Percentiles rank a stretch among this genome's conserved stretches.
Evolutionary conservation across 129 eudicot genomes (phyloP).

Genomic region (carrot (Daucus carota)): DH1_v3.0 NC_030386.2:39002501-39003000

Average conservation of each 20-base stretch:
- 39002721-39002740: background rate
- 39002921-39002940: constrained; percentile 3
- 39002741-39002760: too few relatives aligned
- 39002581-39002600: background rate
- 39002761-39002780: too few relatives aligned
- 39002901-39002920: background rate
- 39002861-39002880: background rate
- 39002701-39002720: background rate
- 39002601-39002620: background rate
- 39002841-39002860: background rate
- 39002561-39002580: background rate
- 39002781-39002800: too few relatives aligned
- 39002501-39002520: background rate
- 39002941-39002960: constrained; percentile 17
- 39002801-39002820: too few relatives aligned
- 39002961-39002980: constrained; percentile 16
- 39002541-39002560: background rate
- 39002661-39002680: background rate
- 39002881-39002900: constrained; percentile 23
- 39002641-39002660: too few relatives aligned
- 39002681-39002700: background rate
- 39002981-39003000: constrained; percentile 18
- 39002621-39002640: background rate
- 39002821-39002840: background rate
- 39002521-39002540: background rate